These are phyloP conservation scores for Sungouiozyma ichnusensis DNA, from an alignment of 805 yeast genomes.

Conservation along the genomic window DNA sequence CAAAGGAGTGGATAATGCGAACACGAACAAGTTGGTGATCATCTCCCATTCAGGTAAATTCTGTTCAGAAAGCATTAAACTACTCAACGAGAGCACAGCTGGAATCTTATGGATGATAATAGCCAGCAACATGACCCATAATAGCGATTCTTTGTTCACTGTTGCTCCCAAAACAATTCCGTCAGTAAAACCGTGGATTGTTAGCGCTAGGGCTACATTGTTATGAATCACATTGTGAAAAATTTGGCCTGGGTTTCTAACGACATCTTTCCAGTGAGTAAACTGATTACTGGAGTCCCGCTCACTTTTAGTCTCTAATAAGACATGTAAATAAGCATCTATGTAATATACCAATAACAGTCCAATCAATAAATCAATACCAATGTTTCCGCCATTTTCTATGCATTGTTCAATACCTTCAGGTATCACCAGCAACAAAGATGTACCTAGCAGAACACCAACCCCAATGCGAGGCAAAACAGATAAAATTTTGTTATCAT, in stretches of 20 bases:
- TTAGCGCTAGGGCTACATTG: constrained; percentile 45
- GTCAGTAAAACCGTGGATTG: constrained; percentile 52
- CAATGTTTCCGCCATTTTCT: constrained; percentile 31
- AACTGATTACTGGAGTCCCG: constrained; percentile 1
- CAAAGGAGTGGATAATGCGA: constrained; percentile 27
- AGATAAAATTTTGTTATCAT: constrained; percentile 17
- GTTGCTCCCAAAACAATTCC: constrained; percentile 57
- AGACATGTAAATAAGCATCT: background rate
- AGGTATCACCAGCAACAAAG: constrained; percentile 44
- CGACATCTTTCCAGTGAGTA: constrained; percentile 12
- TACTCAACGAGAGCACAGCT: constrained; percentile 47
- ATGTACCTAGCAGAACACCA: constrained; percentile 47
- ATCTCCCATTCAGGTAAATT: constrained; percentile 31
- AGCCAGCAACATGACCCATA: constrained; percentile 40
- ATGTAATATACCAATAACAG: constrained; percentile 35
- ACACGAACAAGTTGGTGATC: constrained; percentile 36
- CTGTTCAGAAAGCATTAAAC: constrained; percentile 37
- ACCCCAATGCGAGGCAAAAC: constrained; percentile 40
- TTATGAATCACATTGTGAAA: constrained; percentile 30
- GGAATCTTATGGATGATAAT: constrained; percentile 57
- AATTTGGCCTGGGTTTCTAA: constrained; percentile 16
- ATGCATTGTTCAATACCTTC: constrained; percentile 41
- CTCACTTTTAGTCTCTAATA: background rate
- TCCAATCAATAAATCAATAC: constrained; percentile 40
- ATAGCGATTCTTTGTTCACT: constrained; percentile 30